A percentile compares a stretch with the other conserved stretches of the same genome.
These are phyloP conservation scores for Aspergillus pseudoviridinutans DNA, from an alignment of 2,329 filamentous ascomycete genomes.

Conservation along the genomic window DNA sequence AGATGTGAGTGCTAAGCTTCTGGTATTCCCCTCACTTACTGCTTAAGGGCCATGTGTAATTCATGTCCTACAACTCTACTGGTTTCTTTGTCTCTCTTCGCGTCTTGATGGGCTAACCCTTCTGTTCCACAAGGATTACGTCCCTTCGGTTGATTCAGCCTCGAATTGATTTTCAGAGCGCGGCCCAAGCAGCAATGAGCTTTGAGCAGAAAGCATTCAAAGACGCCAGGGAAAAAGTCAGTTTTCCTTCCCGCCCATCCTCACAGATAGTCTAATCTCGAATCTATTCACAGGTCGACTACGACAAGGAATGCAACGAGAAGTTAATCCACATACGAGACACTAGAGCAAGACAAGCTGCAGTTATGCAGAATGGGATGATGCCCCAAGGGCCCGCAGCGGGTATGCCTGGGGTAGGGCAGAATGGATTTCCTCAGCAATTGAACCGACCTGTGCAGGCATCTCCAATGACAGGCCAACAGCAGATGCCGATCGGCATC, in stretches of 20 bases:
- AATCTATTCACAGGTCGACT: conserved; percentile 31
- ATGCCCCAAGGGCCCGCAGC: conserved; percentile 32
- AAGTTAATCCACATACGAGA: conserved; percentile 45
- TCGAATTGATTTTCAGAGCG: conserved; percentile 34
- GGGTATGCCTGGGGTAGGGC: conserved; percentile 30
- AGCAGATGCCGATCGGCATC: conserved; percentile 35
- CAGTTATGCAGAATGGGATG: conserved; percentile 38
- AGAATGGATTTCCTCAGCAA: conserved; percentile 47
- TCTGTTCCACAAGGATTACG: conserved; percentile 33
- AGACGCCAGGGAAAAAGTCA: conserved; percentile 35
- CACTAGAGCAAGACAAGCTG: conserved; percentile 41
- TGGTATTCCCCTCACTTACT: background rate
- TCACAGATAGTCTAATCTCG: background rate
- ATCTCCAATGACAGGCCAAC: conserved; percentile 44
- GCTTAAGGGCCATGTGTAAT: background rate
- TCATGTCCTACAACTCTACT: background rate
- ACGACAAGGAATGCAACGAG: conserved; percentile 41
- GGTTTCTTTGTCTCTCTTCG: background rate
- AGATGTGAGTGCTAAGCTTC: conserved; percentile 35
- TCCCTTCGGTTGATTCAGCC: conserved; percentile 45
- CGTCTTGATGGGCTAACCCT: conserved; percentile 6
- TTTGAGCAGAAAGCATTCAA: conserved; percentile 46
- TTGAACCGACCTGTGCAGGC: conserved; percentile 50
- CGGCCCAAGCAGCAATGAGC: conserved; percentile 39
- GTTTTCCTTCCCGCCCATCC: conserved; percentile 1